Evolutionary conservation across 495 filamentous ascomycete genomes (phyloP).

Genomic region (Paragyromitra xinjiangensis): DNA sequence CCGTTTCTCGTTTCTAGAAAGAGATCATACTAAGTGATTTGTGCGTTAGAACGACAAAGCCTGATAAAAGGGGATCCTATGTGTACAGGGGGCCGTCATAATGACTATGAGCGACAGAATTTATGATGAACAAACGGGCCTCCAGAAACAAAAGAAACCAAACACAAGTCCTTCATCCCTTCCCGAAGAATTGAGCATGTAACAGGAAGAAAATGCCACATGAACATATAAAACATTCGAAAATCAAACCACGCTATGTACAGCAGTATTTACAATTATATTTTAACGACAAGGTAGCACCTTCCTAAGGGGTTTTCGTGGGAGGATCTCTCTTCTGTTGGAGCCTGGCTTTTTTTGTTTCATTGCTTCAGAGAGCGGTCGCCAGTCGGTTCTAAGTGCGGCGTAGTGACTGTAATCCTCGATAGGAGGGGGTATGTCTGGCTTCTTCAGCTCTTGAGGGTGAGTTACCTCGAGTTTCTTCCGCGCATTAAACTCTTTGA

Average conservation of each 20-base stretch:
- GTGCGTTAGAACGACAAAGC: neutral
- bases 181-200: neutral
- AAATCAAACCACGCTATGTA: too few species aligned
- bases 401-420: too few species aligned
- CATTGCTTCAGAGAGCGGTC: neutral
- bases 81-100: neutral
- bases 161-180: neutral
- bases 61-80: neutral
- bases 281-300: too few species aligned
- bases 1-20: neutral
- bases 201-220: too few species aligned
- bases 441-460: neutral
- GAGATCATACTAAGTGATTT: neutral
- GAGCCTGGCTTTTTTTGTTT: neutral
- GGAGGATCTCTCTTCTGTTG: neutral
- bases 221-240: too few species aligned
- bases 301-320: too few species aligned
- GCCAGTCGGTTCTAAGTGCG: neutral
- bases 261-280: too few species aligned
- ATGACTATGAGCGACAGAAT: neutral
- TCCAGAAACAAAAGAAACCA: neutral
- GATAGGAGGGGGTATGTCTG: too few species aligned
- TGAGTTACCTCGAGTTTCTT: neutral
- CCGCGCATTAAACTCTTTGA: conserved; percentile 63
- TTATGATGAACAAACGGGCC: neutral